These are phyloP conservation scores for Candida nanaspora DNA, from an alignment of 805 yeast species.

Conservation along the genomic window DNA sequence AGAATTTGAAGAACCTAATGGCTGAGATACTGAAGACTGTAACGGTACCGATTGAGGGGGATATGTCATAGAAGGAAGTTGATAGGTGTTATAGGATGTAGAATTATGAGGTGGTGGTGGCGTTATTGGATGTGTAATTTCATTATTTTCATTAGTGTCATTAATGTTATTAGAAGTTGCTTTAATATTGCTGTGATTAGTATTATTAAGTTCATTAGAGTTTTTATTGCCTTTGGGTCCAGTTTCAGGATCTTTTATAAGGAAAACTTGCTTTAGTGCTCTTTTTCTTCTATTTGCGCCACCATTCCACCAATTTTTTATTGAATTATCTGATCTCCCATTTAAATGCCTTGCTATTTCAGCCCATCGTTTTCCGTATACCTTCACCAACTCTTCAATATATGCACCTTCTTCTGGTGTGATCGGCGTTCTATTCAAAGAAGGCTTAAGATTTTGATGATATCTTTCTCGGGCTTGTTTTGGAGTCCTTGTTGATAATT, in stretches of 20 bases:
- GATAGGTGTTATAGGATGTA: no score
- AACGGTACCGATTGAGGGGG: no score
- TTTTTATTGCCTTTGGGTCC: neutral
- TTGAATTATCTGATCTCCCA: constrained; percentile 86
- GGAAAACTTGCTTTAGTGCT: constrained; percentile 26
- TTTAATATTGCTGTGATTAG: constrained; percentile 2
- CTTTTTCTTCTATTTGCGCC: constrained; percentile 81
- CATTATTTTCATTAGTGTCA: constrained; percentile 3
- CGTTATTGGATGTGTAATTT: no score
- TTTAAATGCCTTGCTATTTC: constrained; percentile 83
- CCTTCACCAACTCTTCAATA: constrained; percentile 71
- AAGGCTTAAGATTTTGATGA: constrained; percentile 86
- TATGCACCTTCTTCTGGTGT: constrained; percentile 76
- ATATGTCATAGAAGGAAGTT: no score
- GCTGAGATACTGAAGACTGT: neutral
- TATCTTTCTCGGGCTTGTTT: constrained; percentile 89
- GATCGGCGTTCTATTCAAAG: constrained; percentile 74
- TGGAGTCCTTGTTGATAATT: constrained; percentile 72
- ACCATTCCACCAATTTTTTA: constrained; percentile 96
- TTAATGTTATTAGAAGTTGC: neutral
- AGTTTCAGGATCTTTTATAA: neutral
- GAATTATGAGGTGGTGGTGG: no score
- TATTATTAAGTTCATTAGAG: no score
- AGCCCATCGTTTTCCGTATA: constrained; percentile 89
- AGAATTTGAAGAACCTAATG: neutral